Conservation (phyloP, 2,329 filamentous ascomycete species). For the Penicillium fuscoglaucum region DNA sequence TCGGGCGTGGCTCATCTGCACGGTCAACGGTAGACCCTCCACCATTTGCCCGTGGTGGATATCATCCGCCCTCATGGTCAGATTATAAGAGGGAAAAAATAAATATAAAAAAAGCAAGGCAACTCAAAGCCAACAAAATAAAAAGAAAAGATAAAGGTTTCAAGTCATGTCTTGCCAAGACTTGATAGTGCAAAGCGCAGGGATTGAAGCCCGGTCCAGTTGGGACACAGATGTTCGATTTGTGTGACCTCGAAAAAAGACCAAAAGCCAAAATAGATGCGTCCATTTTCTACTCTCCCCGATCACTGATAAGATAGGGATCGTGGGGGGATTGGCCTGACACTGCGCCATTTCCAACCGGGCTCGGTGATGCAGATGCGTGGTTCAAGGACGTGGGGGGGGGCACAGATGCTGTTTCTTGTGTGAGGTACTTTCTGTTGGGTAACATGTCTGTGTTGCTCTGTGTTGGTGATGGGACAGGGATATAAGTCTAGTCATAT, state of each 20-base stretch:
- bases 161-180: conserved; percentile 12
- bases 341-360: neutral
- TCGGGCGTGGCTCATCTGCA: neutral
- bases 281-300: neutral
- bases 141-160: conserved; percentile 7
- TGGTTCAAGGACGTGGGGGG: conserved; percentile 4
- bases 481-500: neutral
- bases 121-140: neutral
- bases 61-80: neutral
- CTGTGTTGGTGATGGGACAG: neutral
- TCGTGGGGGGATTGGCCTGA: conserved; percentile 4
- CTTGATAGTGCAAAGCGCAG: conserved; percentile 8
- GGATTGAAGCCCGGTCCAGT: conserved; percentile 6
- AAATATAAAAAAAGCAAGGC: neutral
- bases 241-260: neutral
- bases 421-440: conserved; percentile 5
- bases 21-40: neutral
- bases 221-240: conserved; percentile 4
- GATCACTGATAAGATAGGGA: conserved; percentile 1
- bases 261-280: neutral
- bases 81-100: neutral
- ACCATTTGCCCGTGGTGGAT: neutral
- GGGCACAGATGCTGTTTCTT: neutral
- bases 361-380: conserved; percentile 6
- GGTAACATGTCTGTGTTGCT: conserved; percentile 7